These are phyloP conservation scores for Tolypocladium endophyticum DNA, from an alignment of 2,329 filamentous ascomycete genomes.

Conservation along the genomic window DNA sequence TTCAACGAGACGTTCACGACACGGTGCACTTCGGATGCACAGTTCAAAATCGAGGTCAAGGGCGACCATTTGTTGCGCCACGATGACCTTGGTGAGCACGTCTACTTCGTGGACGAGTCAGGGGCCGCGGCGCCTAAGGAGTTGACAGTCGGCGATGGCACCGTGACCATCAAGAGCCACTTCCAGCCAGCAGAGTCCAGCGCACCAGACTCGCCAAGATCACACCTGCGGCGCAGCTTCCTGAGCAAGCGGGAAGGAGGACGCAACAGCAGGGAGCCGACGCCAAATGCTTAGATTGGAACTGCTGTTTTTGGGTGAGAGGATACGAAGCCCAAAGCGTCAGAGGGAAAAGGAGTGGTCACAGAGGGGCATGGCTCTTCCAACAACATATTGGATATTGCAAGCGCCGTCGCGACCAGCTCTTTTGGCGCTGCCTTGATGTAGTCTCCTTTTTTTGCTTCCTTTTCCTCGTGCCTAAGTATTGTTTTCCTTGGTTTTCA, in stretches of 20 bases:
- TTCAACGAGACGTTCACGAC: conserved; percentile 76
- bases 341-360: background rate
- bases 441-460: background rate
- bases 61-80: conserved; percentile 81
- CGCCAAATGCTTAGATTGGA: conserved; percentile 22
- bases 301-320: conserved; percentile 6
- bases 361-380: background rate
- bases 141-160: conserved; percentile 62
- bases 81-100: conserved; percentile 69
- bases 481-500: background rate
- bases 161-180: conserved; percentile 61
- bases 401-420: background rate
- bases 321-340: background rate
- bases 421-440: background rate
- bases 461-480: background rate
- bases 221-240: conserved; percentile 41
- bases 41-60: conserved; percentile 79
- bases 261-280: conserved; percentile 32
- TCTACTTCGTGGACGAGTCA: conserved; percentile 87
- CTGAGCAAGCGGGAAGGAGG: conserved; percentile 39
- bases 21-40: conserved; percentile 66
- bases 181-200: conserved; percentile 47
- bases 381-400: background rate
- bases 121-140: conserved; percentile 59
- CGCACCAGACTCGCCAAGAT: conserved; percentile 34